Evolutionary conservation across 176 grass and related monocot species (phyloP).

Genomic region (Ananas comosus): DNA sequence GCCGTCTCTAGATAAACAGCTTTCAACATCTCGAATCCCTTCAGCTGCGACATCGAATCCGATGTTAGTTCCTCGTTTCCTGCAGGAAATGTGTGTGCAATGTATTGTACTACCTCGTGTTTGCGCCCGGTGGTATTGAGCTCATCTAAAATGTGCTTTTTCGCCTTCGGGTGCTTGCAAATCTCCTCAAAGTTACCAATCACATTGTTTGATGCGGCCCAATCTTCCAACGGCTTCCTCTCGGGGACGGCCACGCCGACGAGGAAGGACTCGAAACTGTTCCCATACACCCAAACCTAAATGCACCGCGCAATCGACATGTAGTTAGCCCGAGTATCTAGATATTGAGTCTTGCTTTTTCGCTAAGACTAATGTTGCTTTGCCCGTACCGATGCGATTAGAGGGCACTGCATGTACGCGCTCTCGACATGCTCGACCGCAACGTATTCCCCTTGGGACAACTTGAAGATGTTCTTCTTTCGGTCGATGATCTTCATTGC

Average conservation of each 20-base stretch:
- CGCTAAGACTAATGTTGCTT: neutral
- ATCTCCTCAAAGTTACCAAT: constrained; percentile 39
- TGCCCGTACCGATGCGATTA: constrained; percentile 34
- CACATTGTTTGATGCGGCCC: constrained; percentile 50
- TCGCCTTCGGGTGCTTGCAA: constrained; percentile 54
- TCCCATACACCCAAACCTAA: constrained; percentile 93
- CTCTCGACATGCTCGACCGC: constrained; percentile 83
- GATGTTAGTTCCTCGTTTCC: neutral
- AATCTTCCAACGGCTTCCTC: constrained; percentile 57
- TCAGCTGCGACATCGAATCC: constrained; percentile 32
- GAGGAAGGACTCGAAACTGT: constrained; percentile 88
- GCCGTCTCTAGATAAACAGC: constrained; percentile 54
- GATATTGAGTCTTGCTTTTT: neutral
- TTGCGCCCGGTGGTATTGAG: constrained; percentile 64
- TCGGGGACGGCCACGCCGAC: constrained; percentile 82
- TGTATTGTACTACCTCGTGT: constrained; percentile 32
- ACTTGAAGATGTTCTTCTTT: constrained; percentile 97
- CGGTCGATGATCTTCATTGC: constrained; percentile 92
- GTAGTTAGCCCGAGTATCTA: neutral
- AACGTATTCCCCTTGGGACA: constrained; percentile 93
- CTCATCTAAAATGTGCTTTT: constrained; percentile 54
- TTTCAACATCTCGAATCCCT: constrained; percentile 95
- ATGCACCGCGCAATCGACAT: neutral
- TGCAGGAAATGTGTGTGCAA: neutral
- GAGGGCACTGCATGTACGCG: constrained; percentile 56